These are phyloP conservation scores for Neurospora sp. DNA, from an alignment of 495 filamentous ascomycete genomes.

Conservation along the genomic window DNA sequence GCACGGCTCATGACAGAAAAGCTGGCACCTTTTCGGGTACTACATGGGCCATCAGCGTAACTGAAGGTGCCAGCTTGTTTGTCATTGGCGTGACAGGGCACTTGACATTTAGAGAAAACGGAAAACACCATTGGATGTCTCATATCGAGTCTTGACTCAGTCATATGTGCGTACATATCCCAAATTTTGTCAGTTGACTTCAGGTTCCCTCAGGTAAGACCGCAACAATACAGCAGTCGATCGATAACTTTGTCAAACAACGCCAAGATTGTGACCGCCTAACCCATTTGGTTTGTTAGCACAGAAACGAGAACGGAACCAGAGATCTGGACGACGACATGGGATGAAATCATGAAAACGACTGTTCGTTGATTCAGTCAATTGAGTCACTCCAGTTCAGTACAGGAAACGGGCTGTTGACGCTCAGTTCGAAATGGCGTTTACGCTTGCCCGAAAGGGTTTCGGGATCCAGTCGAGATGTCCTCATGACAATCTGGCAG, in stretches of 20 bases:
- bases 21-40: too few relatives aligned
- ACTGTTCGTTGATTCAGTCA: neutral
- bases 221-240: neutral
- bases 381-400: slow-evolving; percentile 53
- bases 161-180: neutral
- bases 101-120: neutral
- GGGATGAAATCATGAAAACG: neutral
- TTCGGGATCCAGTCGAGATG: slow-evolving; percentile 73
- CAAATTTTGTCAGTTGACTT: neutral
- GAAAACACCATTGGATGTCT: neutral
- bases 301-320: neutral
- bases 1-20: neutral
- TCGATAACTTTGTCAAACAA: neutral
- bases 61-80: too few relatives aligned
- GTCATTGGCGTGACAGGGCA: neutral
- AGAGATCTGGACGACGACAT: neutral
- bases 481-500: slow-evolving; percentile 83
- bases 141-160: neutral
- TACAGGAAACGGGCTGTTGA: slow-evolving; percentile 94
- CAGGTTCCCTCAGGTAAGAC: neutral
- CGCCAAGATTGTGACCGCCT: neutral
- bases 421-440: slow-evolving; percentile 96
- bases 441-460: slow-evolving; percentile 66
- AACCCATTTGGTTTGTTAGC: neutral
- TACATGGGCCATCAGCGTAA: too few relatives aligned